These are phyloP conservation scores for Phytopythium montanum DNA, from an alignment of 352 stramenopile species.

Conservation along the genomic window DNA sequence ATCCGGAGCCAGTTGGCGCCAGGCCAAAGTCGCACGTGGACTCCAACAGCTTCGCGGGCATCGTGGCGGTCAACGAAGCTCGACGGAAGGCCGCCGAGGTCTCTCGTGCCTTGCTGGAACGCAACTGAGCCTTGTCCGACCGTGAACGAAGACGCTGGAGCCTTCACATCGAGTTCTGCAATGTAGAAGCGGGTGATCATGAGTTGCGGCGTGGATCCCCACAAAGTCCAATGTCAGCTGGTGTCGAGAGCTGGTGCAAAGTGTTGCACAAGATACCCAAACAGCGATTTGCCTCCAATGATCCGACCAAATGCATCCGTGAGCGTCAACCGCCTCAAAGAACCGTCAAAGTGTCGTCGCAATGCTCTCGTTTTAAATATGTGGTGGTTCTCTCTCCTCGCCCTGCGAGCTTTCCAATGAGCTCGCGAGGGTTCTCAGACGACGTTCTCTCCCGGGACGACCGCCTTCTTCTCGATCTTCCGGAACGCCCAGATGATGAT, in stretches of 20 bases:
- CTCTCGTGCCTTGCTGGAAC: background rate
- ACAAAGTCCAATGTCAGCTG: background rate
- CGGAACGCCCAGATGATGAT: conserved; percentile 34
- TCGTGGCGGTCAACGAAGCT: background rate
- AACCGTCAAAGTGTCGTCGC: too few relatives aligned
- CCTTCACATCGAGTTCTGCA: background rate
- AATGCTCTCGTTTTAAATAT: background rate
- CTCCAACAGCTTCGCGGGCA: conserved; percentile 19
- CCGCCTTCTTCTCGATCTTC: conserved; percentile 38
- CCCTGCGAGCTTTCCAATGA: background rate
- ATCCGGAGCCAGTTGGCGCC: conserved; percentile 22
- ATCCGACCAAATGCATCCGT: too few relatives aligned
- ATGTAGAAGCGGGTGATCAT: background rate
- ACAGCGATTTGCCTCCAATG: background rate
- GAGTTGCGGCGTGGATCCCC: background rate
- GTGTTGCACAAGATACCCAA: background rate
- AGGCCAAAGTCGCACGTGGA: conserved; percentile 27
- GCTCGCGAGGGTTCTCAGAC: background rate
- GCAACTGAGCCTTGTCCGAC: background rate
- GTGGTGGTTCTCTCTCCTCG: background rate
- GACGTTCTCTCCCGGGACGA: conserved; percentile 13
- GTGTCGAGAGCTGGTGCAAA: background rate
- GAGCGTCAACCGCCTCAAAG: too few relatives aligned
- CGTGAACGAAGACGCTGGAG: background rate
- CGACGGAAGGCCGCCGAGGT: background rate